Base-by-base conservation (phyloP, 2,329 filamentous ascomycete species). In the Calonectria pauciramosa region DNA sequence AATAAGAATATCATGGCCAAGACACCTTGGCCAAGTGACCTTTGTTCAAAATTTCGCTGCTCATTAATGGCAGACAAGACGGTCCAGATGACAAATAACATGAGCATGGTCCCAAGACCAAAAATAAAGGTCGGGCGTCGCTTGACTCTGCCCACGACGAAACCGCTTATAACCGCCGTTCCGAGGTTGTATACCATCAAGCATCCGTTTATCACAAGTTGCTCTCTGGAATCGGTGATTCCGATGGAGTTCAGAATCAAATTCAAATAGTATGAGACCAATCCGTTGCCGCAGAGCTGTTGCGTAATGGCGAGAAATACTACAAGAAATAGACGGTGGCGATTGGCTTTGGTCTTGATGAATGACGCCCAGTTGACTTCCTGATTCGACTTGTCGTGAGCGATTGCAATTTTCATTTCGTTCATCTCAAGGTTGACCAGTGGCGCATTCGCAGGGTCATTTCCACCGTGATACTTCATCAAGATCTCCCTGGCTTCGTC, bases 281-380 rank as follows among this genome's bases (percentile, higher is more conserved):
- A 2, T 2, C 76, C 76, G 3, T 78, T 78, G 0, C 76, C 76
- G 44, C 68, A 76, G 71, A 76, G 78, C 20, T 78, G 76, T 14
- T 71, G 70, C 16, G 77, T 76, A 23, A 78, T 69, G 0, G 74
- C 76, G 1, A 78, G 68, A 9, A 74, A 70, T 10, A 75, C 72
- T 11, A 74, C 76, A 4, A 78, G 54, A 2, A 54, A 52, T 10
- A 68, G 38, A 18, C 70, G 70, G 14, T 34, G 52, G 4, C 51
- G 70, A 30, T 72, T 72, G 2, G 30, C 36, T 10, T 59, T 59
- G 52, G 30, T 59, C 23, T 18, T 59, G 32, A 59, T 23, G 32
- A 59, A 56, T 10, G 52, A 56, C 52, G n/a, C 1, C 52, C 52
- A 56, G 52, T 18, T 56, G 4, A 56, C 52, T 23, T 56, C 52